Base-by-base conservation (phyloP, 2,329 filamentous ascomycete genomes). In the Ophiocordyceps camponoti-rufipedis region DNA sequence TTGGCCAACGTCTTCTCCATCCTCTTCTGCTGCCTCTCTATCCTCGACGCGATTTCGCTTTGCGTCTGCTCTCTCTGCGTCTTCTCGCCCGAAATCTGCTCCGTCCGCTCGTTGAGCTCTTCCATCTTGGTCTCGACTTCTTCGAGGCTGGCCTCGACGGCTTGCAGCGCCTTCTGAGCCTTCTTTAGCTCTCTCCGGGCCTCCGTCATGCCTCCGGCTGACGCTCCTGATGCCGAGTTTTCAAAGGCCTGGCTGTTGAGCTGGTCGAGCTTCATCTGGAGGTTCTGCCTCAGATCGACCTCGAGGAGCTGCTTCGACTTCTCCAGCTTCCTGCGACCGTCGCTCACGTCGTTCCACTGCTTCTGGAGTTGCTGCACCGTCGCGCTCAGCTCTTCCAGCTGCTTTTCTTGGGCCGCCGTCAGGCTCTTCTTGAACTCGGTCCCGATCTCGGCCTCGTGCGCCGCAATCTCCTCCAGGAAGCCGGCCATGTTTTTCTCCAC, bases 381-480 rank as follows among this genome's bases (percentile, higher is more conserved):
- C 5, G 67, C 66, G 47, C 77, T 81, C 10, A 94, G 72, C 32
- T 70, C 70, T 49, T 91, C 82, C 4, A 98, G 70, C 55, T 84
- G 80, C 39, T 71, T 69, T 61, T 96, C 89, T 62, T 98, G 93
- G n/a, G 80, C 75, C 8, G 74, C 66, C 10, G 81, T 83, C 43
- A 98, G 70, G 12, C 82, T 82, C 63, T 94, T 95, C 66, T 94
- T 93, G 67, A 96, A 98, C 23, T 93, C 82, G 1, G 85, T 84
- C 14, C 72, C 71, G 46, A 95, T 64, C 59, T 98, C 93, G 2
- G 79, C 71, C 60, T 94, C 80, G 58, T 87, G 83, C 7, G 82
- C 80, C 43, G 70, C 73, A 47, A 93, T 71, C 52, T 85, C 83
- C 48, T 86, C 81, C 44, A 80, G 74, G 45, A 94, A 73, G 39